Conservation (phyloP, 2,329 filamentous ascomycete genomes). For the Fusarium udum region DNA sequence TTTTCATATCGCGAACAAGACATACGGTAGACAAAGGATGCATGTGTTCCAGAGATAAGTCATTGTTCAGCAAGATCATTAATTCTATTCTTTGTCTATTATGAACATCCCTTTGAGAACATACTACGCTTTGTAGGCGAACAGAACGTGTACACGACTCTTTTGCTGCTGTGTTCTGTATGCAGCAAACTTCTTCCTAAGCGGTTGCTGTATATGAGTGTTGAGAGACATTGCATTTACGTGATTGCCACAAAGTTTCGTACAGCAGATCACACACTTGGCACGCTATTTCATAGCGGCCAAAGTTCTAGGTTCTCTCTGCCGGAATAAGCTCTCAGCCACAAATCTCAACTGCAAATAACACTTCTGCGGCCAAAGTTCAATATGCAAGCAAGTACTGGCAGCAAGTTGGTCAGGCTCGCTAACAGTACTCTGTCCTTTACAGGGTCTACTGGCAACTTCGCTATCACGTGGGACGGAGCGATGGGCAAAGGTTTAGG, state of each 20-base stretch:
- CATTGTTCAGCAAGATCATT: background rate
- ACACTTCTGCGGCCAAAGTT: background rate
- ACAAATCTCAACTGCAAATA: too few species aligned
- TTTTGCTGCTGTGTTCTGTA: background rate
- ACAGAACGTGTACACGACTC: accelerated
- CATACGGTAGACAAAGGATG: accelerated
- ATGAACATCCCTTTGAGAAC: accelerated
- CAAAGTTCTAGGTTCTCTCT: too few species aligned
- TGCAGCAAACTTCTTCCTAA: too few species aligned
- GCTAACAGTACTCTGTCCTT: accelerated
- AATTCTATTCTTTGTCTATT: background rate
- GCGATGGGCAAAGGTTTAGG: accelerated
- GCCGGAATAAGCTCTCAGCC: too few species aligned
- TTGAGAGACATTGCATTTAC: accelerated
- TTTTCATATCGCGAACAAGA: background rate
- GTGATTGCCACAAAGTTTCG: accelerated
- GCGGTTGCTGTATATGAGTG: background rate
- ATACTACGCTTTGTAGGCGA: accelerated
- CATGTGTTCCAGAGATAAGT: too few species aligned
- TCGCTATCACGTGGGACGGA: background rate
- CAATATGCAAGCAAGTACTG: background rate
- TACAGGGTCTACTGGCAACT: accelerated
- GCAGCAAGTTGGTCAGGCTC: accelerated
- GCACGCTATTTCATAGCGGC: background rate
- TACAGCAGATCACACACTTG: background rate